Percentiles rank a stretch among this genome's conserved stretches.
phyloP scores from a whole-genome alignment of 2,329 filamentous ascomycete species.

The Aureobasidium zeae region DNA sequence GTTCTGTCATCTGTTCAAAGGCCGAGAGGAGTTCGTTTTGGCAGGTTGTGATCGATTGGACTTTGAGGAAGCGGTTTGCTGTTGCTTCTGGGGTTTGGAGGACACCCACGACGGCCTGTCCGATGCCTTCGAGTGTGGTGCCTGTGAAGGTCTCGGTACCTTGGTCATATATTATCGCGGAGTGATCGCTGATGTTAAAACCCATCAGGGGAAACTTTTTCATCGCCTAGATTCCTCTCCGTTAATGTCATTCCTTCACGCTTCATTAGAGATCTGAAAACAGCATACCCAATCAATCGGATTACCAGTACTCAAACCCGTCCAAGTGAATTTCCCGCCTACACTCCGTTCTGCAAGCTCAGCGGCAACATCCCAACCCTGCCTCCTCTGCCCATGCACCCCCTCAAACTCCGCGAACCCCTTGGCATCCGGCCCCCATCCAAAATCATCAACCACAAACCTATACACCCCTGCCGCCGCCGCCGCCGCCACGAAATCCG shows the following conservation, averaged over 20 bases:
- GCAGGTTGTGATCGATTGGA: constrained; percentile 45
- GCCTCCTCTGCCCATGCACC: constrained; percentile 1
- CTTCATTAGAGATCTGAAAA: neutral
- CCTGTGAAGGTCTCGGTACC: constrained; percentile 43
- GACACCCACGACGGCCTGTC: constrained; percentile 40
- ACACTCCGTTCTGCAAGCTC: constrained; percentile 20
- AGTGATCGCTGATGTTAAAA: constrained; percentile 42
- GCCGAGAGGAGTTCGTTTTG: constrained; percentile 46
- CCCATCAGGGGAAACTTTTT: constrained; percentile 55
- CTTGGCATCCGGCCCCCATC: constrained; percentile 26
- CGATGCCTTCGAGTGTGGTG: constrained; percentile 44
- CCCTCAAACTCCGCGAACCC: constrained; percentile 15
- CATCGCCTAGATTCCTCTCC: constrained; percentile 35
- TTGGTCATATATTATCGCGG: constrained; percentile 45
- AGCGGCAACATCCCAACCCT: constrained; percentile 22
- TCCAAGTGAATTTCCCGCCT: constrained; percentile 18
- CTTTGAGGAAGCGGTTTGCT: constrained; percentile 47
- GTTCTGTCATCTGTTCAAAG: constrained; percentile 16
- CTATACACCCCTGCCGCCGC: constrained; percentile 17
- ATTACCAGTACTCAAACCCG: constrained; percentile 17
- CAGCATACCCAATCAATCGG: constrained; percentile 19
- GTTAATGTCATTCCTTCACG: neutral
- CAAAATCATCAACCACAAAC: constrained; percentile 20
- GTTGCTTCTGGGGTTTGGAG: constrained; percentile 42
- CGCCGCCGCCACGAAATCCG: constrained; percentile 18